phyloP scores from a whole-genome alignment of 345 rosid species.

The sweet orange (Citrus sinensis) region DNA sequence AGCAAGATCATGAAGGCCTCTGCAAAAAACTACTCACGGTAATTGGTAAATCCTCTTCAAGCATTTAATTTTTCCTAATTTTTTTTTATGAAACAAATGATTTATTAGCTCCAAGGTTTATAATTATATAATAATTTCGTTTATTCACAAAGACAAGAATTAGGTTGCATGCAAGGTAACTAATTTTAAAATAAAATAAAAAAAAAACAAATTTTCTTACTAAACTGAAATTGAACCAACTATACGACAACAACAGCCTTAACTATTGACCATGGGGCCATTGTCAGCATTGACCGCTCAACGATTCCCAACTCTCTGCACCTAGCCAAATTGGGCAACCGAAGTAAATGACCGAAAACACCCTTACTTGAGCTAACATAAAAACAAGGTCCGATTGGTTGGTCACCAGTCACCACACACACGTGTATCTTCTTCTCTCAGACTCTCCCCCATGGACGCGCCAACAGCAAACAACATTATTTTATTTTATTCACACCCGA shows the following conservation, averaged over 20 bases:
- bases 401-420: too few species aligned
- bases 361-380: neutral
- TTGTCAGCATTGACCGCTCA: neutral
- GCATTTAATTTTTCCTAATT: too few species aligned
- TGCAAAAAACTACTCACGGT: too few species aligned
- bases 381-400: too few species aligned
- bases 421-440: too few species aligned
- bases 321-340: neutral
- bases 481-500: too few species aligned
- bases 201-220: neutral
- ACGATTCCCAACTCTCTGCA: neutral
- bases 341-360: neutral
- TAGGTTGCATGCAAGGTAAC: too few species aligned
- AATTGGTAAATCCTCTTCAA: too few species aligned
- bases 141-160: neutral
- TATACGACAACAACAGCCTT: neutral
- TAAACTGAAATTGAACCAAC: neutral
- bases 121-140: neutral
- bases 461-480: too few species aligned
- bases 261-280: neutral
- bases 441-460: too few species aligned
- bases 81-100: neutral
- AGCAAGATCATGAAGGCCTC: too few species aligned
- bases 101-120: neutral
- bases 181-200: too few species aligned